Base-by-base conservation (phyloP, 495 filamentous ascomycete genomes). In the Aspergillus ostianus region DNA sequence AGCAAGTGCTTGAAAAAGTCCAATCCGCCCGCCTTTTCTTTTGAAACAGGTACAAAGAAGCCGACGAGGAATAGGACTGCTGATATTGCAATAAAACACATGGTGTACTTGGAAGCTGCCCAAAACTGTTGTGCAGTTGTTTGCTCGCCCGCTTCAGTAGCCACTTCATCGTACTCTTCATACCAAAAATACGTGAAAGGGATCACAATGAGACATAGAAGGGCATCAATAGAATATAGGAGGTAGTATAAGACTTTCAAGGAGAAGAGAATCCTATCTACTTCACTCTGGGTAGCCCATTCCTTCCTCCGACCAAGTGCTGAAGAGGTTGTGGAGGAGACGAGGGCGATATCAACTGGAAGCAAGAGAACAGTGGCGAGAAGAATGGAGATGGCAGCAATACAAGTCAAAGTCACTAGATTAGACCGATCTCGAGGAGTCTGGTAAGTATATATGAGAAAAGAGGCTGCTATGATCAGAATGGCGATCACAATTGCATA, bases 121-220 rank as follows among this genome's bases (percentile, higher is more conserved):
- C 87, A 92, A 58, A 97, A 76, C 27, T 90, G 82, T 60, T 83
- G 78, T 4, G 80, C 84, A 51, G 86, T 61, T 6, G 86, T 87
- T 69, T 91, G 87, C n/a, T 80, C 83, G 15, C 90, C 89, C 23
- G 90, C 82, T 58, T 95, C 89, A 20, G 84, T 77, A 32, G 90
- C 90, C 53, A 90, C 88, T 75, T 96, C 88, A 65, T 93, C 90
- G 66, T 95, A 94, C 73, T 98, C 95, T 74, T 99, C 94, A 62
- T 95, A 96, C 86, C 87, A 97, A 74, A 99, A 99, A 75, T 98
- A 99, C 13, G 92, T 87, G 69, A 99, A 99, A 2, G 94, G 94
- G 19, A 97, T 86, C 19, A 96, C 85, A 36, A 98, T 67, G 44
- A 99, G 80, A 69, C 95, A 98, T 15, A 99, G 87, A 2, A 96